Conservation (phyloP, 192 early-diverging fungal species). For the Dissophora ornata region DNA sequence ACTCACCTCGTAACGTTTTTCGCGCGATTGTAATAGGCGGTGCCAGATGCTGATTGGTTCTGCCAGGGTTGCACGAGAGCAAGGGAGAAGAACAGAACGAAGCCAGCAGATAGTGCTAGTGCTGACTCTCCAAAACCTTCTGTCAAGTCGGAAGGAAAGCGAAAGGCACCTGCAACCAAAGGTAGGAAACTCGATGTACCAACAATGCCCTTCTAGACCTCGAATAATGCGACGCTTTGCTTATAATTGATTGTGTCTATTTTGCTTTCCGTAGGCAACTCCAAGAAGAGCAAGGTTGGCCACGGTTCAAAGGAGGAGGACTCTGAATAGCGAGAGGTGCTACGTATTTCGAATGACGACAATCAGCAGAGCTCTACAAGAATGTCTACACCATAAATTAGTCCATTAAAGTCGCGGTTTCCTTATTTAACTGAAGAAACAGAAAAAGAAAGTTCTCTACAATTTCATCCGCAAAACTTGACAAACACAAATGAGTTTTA, state of each 20-base stretch:
- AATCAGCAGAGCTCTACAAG: no score
- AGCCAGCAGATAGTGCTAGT: neutral
- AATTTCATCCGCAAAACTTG: no score
- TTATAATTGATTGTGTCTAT: no score
- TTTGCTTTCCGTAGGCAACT: neutral
- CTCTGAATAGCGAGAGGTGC: conserved; percentile 21
- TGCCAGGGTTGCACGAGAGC: conserved; percentile 54
- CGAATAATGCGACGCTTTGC: neutral
- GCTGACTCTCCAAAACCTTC: neutral
- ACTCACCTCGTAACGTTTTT: no score
- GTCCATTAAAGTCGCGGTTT: neutral
- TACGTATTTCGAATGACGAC: no score
- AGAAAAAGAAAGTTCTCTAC: no score
- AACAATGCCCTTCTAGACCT: no score
- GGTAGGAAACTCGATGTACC: conserved; percentile 10
- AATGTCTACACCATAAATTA: no score
- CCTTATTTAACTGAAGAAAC: neutral
- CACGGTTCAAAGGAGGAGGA: conserved; percentile 37
- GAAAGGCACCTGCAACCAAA: conserved; percentile 34
- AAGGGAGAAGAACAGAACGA: conserved; percentile 41
- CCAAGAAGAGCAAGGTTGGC: conserved; percentile 44
- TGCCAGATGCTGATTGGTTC: conserved; percentile 69
- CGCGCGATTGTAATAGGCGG: conserved; percentile 18
- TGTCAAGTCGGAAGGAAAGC: conserved; percentile 30
- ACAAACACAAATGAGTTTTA: no score